Percentiles rank a stretch among this genome's conserved stretches.
Evolutionary conservation across 139 green algal genomes (phyloP).

Genomic region (Deuterostichococcus epilithicus): DNA sequence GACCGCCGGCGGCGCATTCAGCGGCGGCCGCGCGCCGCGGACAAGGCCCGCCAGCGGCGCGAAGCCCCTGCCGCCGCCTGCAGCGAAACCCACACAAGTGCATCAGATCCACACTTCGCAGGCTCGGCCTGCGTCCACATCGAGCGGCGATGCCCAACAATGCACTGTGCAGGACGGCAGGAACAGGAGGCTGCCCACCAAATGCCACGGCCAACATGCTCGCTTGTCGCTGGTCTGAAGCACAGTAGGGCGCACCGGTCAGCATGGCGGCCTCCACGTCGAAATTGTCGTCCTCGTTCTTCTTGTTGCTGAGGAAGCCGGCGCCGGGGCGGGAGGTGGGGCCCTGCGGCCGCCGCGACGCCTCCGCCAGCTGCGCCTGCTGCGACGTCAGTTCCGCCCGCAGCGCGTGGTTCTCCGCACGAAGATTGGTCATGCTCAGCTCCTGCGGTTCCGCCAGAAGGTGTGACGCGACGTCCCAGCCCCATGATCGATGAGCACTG

Average conservation of each 20-base stretch:
- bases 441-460: background rate
- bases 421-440: background rate
- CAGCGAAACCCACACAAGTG: background rate
- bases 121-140: too few species aligned
- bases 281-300: slow-evolving; percentile 42
- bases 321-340: background rate
- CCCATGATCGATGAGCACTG: too few species aligned
- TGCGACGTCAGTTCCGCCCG: slow-evolving; percentile 29
- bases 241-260: slow-evolving; percentile 26
- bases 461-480: too few species aligned
- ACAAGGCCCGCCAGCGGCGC: slow-evolving; percentile 45
- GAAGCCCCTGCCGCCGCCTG: slow-evolving; percentile 24
- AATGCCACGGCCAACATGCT: too few species aligned
- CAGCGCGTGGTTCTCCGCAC: slow-evolving; percentile 11
- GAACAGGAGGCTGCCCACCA: too few species aligned
- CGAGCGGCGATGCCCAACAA: background rate
- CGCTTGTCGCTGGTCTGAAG: too few species aligned
- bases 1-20: slow-evolving; percentile 15
- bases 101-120: too few species aligned
- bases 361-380: slow-evolving; percentile 5
- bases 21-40: slow-evolving; percentile 22
- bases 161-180: too few species aligned
- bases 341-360: background rate
- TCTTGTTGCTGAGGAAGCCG: slow-evolving; percentile 30
- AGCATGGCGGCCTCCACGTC: slow-evolving; percentile 47